Evolutionary conservation across 2,329 filamentous ascomycete genomes (phyloP), one percentile per base, ranked within the genome.

Genomic region (Rhynchosporium secalis): DNA sequence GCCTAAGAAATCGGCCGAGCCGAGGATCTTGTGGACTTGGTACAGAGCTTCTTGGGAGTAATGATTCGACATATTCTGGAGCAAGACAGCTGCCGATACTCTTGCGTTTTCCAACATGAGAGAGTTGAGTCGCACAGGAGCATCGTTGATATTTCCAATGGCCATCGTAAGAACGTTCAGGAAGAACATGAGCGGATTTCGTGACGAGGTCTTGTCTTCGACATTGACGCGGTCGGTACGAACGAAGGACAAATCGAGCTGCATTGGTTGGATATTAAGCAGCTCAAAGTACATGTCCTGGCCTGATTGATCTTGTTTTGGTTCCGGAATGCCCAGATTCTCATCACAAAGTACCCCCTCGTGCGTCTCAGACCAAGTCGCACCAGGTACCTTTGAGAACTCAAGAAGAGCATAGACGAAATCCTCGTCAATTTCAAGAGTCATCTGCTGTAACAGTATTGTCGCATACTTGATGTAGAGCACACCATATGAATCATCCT

Each of bases 151-250:
- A 72, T 99, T 99, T 67, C 95, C 95, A 72, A 99, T 95, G 13
- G 95, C 96, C 95, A 99, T 99, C 0, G 96, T 98, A 80, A 99
- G 87, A 69, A 98, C 91, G 73, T 99, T 98, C 75, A 98, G 87
- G 74, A 97, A 93, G 79, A 98, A 99, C 93, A 98, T 98, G 75
- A 99, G 83, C 0, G 96, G 96, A 73, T 96, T 99, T 47, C 86
- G 87, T 1, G 92, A 92, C 13, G 91, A 92, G 52, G 92, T 90
- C 70, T 95, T 96, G 75, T 98, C 93, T 75, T 98, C 94, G 2
- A 91, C 94, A 68, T 99, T 99, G 78, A 99, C 90, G 10, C 92
- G 87, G 75, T 99, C 95, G 0, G 95, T 99, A 26, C 95, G 89
- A 75, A 99, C 96, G 73, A 99, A 97, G 0, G 95, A 98, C 58